Conservation (phyloP, 2,329 filamentous ascomycete genomes). For the Sporothrix brasiliensis region DNA sequence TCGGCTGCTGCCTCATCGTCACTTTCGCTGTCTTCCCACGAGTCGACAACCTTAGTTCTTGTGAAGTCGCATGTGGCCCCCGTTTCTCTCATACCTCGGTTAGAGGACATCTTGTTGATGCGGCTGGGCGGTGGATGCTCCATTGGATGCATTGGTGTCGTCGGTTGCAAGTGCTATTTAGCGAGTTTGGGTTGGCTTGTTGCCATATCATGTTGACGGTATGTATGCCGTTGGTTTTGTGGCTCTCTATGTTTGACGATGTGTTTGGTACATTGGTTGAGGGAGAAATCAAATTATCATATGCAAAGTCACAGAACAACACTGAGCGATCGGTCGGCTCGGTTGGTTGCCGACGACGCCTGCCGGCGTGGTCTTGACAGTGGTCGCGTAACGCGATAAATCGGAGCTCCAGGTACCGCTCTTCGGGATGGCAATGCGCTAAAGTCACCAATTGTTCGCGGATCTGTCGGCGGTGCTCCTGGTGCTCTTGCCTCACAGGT, state of each 20-base stretch:
- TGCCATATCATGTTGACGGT: background rate
- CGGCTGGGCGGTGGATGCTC: background rate
- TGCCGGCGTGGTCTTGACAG: conserved; percentile 1
- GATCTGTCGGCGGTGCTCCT: background rate
- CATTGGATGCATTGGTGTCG: background rate
- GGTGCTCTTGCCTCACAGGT: background rate
- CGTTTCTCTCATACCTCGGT: background rate
- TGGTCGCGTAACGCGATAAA: background rate
- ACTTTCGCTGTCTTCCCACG: conserved; percentile 8
- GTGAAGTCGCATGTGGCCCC: conserved; percentile 37
- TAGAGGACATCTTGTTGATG: conserved; percentile 63
- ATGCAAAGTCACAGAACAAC: too few relatives aligned
- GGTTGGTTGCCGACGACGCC: conserved; percentile 19
- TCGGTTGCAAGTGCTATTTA: background rate
- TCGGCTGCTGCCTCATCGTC: background rate
- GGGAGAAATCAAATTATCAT: background rate
- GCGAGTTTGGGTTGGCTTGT: background rate
- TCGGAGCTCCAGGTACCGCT: conserved; percentile 9
- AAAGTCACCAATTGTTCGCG: background rate
- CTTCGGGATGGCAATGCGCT: background rate
- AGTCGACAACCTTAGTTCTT: background rate
- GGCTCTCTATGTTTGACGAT: background rate
- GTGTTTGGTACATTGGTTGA: background rate
- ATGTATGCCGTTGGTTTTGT: background rate
- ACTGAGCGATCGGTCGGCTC: conserved; percentile 2